Percentiles rank a stretch among this genome's conserved stretches.
Conservation (phyloP, 202 grass and related monocot species). For the Elaeis oleifera region DNA sequence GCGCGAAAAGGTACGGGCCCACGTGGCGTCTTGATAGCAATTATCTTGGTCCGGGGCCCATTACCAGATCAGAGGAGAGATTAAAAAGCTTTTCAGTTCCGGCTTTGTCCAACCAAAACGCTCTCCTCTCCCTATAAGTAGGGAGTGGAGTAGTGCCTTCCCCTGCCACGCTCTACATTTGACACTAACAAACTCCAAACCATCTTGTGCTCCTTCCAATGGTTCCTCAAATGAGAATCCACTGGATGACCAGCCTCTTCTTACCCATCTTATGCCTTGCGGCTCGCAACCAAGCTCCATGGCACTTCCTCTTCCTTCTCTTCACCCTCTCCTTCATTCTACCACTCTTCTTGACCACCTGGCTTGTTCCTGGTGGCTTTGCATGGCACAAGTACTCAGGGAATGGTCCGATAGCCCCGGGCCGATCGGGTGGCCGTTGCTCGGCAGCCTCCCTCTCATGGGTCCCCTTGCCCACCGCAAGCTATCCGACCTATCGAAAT, state of each 20-base stretch:
- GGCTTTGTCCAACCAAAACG: background rate
- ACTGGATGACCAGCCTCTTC: slow-evolving; percentile 10
- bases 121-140: slow-evolving; percentile 2
- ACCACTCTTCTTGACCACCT: slow-evolving; percentile 18
- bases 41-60: no score
- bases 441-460: slow-evolving; percentile 75
- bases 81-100: background rate
- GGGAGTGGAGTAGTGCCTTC: background rate
- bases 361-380: slow-evolving; percentile 61
- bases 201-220: background rate
- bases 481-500: slow-evolving; percentile 31
- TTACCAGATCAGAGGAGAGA: no score
- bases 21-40: no score
- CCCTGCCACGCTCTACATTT: no score
- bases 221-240: slow-evolving; percentile 2
- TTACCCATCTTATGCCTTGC: slow-evolving; percentile 11
- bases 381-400: slow-evolving; percentile 63
- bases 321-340: background rate
- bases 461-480: slow-evolving; percentile 54
- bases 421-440: slow-evolving; percentile 43
- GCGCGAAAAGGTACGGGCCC: no score
- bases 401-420: slow-evolving; percentile 25
- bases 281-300: background rate
- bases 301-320: slow-evolving; percentile 3
- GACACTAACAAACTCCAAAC: background rate